Evolutionary conservation across 2,329 filamentous ascomycete species (phyloP), one percentile per base, ranked within the genome.

Genomic region (Fusarium decemcellulare): DNA sequence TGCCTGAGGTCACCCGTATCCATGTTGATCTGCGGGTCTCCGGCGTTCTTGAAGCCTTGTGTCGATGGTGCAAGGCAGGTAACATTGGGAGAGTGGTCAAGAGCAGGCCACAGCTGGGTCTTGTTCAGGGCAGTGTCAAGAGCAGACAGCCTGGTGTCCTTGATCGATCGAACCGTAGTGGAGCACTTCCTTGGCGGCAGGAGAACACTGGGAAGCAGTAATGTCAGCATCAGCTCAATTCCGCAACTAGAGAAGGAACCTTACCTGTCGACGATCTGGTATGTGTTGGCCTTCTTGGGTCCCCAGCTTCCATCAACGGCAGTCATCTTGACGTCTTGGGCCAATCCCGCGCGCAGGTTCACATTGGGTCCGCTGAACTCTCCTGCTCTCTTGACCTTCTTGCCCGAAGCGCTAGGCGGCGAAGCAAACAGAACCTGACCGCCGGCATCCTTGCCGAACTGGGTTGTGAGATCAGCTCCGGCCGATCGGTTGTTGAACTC

Each of bases 31-130:
- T 72, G 62, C 1, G 70, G 67, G 3, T 59, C 54, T 44, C 70
- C 71, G 1, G 71, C 70, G 1, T 66, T 43, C 52, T 63, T 58
- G 29, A 69, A 73, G 3, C 67, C 71, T 4, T 69, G 23, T 0
- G 65, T 72, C 6, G 70, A 65, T 1, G 71, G 71, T 8, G 65
- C 71, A 36, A 73, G 70, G n/a, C 71, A 73, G 4, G 71, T 72
- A 0, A 73, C 65, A 43, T 73, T 73, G 46, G 27, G 58, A 1
- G 67, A 61, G 2, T 63, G 47, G 23, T 73, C 65, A 2, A 73
- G 59, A 3, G 52, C 53, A 2, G 68, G 58, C 65, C 65, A 73
- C 30, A 73, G 16, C 1, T 55, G 48, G 0, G 70, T 61, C 47
- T 52, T 71, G 29, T 65, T 62, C 2, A 73, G 43, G 2, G 70